Base-by-base conservation (phyloP, 169 alveolate species). In the Cryptosporidium felis region DNA sequence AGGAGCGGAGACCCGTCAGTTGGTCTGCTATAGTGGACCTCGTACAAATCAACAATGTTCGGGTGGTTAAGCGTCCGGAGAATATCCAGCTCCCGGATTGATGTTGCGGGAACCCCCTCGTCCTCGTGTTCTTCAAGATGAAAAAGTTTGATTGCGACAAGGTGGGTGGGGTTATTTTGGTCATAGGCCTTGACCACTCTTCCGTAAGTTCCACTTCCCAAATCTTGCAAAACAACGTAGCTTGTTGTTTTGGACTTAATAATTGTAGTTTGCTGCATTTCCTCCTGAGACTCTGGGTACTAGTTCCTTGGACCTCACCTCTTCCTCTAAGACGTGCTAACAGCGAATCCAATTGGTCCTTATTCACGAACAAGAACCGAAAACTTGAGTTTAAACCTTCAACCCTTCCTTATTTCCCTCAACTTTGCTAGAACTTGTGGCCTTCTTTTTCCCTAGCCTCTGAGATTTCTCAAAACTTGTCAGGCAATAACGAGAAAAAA, bases 91-190 rank as follows among this genome's bases (percentile, higher is more conserved):
- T 93, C 96, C 51, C 96, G 82, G 26, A 95, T 89, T 5, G 96
- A 92, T 3, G 96, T 94, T 30, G 94, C 88, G 4, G 97, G 97
- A 62, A 95, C 91, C 6, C 97, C 96, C 47, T 94, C 96, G 40
- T 74, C 85, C 18, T 91, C 94, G 80, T 91, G 93, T 26, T 79
- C 91, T 18, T 89, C 93, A 21, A 90, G 49, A 49, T 91, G 88
- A 6, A 92, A 79, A 58, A 92, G 89, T 80, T 94, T 94, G 16
- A 94, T 65, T n/a, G 96, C 96, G 0, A 91, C 94, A n/a, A 80
- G 41, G 79, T 89, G 62, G 28, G 65, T 89, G 42, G 85, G 85
- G 58, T 89, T 88, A 41, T 47, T 30, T 32, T 81, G 91, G 65
- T 91, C 93, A 58, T 58, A 80, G 34, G 92, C 92, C 51, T 90